A percentile compares a stretch with the other conserved stretches of the same genome.
These are phyloP conservation scores for Mollisia scopiformis DNA, from an alignment of 2,329 filamentous ascomycete genomes.

Conservation along the genomic window DNA sequence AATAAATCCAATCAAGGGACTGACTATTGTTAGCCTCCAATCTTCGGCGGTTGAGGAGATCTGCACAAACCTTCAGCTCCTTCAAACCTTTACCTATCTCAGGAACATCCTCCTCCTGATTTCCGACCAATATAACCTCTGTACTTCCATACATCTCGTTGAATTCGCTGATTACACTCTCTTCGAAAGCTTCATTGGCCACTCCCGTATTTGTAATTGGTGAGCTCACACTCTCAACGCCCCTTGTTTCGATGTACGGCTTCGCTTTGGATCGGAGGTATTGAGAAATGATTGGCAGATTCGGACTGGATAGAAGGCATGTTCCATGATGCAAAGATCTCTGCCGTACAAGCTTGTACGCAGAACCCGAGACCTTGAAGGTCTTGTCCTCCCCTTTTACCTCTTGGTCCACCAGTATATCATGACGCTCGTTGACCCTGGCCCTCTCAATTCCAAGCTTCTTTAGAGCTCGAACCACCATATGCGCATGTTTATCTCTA, in stretches of 20 bases:
- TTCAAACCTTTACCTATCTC: constrained; percentile 63
- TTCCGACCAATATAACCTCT: constrained; percentile 36
- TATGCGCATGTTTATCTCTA: constrained; percentile 84
- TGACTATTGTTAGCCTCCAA: constrained; percentile 37
- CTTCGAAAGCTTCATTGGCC: constrained; percentile 48
- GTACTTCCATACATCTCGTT: constrained; percentile 60
- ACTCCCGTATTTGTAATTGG: constrained; percentile 78
- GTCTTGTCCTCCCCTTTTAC: constrained; percentile 12
- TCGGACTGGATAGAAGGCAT: constrained; percentile 77
- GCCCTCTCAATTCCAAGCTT: constrained; percentile 59
- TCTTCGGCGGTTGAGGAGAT: neutral
- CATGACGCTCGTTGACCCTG: constrained; percentile 86
- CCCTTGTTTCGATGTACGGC: constrained; percentile 75
- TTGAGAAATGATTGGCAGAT: constrained; percentile 68
- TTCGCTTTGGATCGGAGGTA: constrained; percentile 80
- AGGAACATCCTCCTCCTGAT: constrained; percentile 40
- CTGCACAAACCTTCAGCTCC: constrained; percentile 58
- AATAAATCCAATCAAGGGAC: constrained; percentile 76
- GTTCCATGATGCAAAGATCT: constrained; percentile 93
- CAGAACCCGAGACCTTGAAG: constrained; percentile 89
- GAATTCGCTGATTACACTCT: constrained; percentile 68
- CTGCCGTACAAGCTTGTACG: constrained; percentile 85
- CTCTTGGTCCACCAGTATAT: constrained; percentile 76
- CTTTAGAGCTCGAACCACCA: constrained; percentile 85
- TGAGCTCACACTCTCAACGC: constrained; percentile 90